These are phyloP conservation scores for Calonectria naviculata DNA, from an alignment of 2,329 filamentous ascomycete genomes.

Conservation along the genomic window DNA sequence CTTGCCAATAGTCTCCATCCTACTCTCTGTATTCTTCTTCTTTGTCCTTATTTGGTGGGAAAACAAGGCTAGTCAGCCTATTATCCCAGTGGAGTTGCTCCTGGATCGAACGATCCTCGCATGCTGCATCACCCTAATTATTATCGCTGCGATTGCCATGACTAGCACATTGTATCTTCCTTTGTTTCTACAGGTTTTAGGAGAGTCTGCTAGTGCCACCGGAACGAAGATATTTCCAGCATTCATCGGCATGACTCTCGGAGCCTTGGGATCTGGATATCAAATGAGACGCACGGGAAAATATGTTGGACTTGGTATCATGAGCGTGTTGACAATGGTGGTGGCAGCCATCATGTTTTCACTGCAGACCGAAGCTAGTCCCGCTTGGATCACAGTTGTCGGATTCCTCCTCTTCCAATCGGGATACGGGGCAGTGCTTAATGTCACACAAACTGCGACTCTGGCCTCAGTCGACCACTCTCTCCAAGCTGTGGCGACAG, in stretches of 20 bases:
- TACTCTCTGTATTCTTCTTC: conserved; percentile 69
- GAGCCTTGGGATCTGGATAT: conserved; percentile 72
- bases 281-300: conserved; percentile 80
- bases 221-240: conserved; percentile 76
- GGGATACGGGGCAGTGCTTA: conserved; percentile 78
- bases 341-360: background rate
- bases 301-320: conserved; percentile 58
- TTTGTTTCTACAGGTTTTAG: conserved; percentile 62
- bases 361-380: background rate
- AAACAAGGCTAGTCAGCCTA: conserved; percentile 69
- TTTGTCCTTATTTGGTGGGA: conserved; percentile 75
- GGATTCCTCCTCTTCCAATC: conserved; percentile 69
- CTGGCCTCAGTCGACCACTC: conserved; percentile 10
- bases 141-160: conserved; percentile 78
- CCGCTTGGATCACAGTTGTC: conserved; percentile 36
- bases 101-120: conserved; percentile 75
- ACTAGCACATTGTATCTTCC: conserved; percentile 82
- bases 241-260: conserved; percentile 73
- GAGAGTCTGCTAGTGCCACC: conserved; percentile 72
- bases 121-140: conserved; percentile 78
- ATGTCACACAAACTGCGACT: conserved; percentile 13
- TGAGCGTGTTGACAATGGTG: conserved; percentile 33
- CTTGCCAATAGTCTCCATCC: conserved; percentile 71
- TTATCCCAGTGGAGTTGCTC: conserved; percentile 81
- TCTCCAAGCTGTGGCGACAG: conserved; percentile 18